Percentiles rank a stretch among this genome's conserved stretches.
These are phyloP conservation scores for Leptodermis oblonga DNA, from an alignment of 257 asterid genomes.

Conservation along the genomic window DNA sequence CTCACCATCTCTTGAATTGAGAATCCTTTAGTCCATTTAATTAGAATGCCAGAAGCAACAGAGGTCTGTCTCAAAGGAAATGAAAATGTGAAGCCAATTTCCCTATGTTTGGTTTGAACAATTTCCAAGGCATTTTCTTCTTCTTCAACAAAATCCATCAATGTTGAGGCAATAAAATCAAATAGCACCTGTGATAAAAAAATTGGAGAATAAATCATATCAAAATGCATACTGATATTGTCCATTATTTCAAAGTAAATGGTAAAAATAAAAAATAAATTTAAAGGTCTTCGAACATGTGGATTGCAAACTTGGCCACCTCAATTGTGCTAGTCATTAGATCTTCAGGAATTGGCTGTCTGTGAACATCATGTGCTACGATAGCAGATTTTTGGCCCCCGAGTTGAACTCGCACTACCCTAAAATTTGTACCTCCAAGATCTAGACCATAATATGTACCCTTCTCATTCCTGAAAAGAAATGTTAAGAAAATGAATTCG, in stretches of 20 bases:
- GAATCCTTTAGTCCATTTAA: conserved; percentile 85
- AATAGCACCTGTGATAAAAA: conserved; percentile 63
- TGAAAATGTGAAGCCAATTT: conserved; percentile 86
- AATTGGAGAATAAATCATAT: conserved; percentile 1
- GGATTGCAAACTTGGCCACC: conserved; percentile 36
- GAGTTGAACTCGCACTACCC: conserved; percentile 57
- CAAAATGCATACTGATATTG: neutral
- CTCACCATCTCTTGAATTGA: conserved; percentile 68
- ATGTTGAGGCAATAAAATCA: conserved; percentile 63
- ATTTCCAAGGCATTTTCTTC: conserved; percentile 36
- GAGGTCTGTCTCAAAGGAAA: conserved; percentile 80
- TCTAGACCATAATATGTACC: conserved; percentile 58
- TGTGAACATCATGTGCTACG: conserved; percentile 39
- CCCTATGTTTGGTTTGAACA: conserved; percentile 36
- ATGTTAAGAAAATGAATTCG: neutral
- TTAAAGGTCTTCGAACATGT: neutral
- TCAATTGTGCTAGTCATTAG: conserved; percentile 52
- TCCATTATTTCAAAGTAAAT: neutral
- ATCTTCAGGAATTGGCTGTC: conserved; percentile 53
- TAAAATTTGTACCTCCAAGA: conserved; percentile 69
- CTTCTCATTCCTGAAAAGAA: conserved; percentile 38
- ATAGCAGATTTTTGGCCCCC: conserved; percentile 58
- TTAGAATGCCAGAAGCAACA: conserved; percentile 58
- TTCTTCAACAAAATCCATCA: conserved; percentile 54
- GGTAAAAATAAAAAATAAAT: neutral